Evolutionary conservation across 768 basidiomycete genomes (phyloP), one percentile per base, ranked within the genome.

Genomic region (Boletus sp.): DNA sequence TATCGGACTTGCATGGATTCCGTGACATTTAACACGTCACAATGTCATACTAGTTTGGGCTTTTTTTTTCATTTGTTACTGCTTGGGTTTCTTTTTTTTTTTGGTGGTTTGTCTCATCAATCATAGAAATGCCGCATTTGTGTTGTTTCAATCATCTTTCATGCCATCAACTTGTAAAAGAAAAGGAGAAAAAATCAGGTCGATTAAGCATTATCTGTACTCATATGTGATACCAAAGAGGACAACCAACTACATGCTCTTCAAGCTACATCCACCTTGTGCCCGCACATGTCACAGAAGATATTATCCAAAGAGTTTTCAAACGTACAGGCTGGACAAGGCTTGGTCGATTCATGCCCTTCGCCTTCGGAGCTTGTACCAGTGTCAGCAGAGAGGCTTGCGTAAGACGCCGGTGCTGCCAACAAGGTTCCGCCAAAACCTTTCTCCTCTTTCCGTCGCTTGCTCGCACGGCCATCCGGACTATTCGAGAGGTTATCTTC

Each of bases 391-490:
- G 63, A 56, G n/a, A 70, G 55, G 57, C 52, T 64, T 44, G 68
- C 65, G 52, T 69, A 59, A 58, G 56, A 55, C 48, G 67, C 50
- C 48, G 68, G 66, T 59, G 79, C 75, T 42, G 81, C 81, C 32
- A 91, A 76, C 41, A 90, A 67, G 23, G 90, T 92, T 25, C 90
- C 89, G 48, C 79, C 79, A 66, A 92, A 92, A 3, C 85, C 90
- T 58, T 75, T 77, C 70, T 88, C 87, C 45, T 80, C 77, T 53
- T 76, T 74, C 53, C 74, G 74, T 61, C 74, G 76, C 63, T 75
- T 77, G 39, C 60, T 63, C 29, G 70, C 65, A 49, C 65, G 67
- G 34, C 75, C 74, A 9, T 74, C 79, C 23, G 84, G 81, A 25
- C 75, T 71, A 60, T 83, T 82, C 23, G 76, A 74, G 47, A 76